These are phyloP conservation scores for Lantana camara DNA, from an alignment of 257 asterid species.

Conservation along the genomic window DNA sequence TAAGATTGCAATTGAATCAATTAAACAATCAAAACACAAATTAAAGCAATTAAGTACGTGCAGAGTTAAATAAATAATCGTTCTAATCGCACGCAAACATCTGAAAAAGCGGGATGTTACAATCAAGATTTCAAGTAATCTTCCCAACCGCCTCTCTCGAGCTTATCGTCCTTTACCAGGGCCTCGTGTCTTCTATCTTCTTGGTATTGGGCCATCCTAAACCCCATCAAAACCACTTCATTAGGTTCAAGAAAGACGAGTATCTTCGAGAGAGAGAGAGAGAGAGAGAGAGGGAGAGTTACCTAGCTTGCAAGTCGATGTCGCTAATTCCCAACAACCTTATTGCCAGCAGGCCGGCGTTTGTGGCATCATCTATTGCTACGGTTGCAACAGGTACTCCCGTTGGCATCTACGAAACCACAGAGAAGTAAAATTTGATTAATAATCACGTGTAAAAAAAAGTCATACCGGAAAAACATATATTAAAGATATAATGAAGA, in stretches of 20 bases:
- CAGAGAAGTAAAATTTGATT: not conserved
- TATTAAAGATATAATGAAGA: too few species aligned
- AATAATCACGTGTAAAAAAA: too few species aligned
- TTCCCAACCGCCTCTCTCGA: constrained; percentile 79
- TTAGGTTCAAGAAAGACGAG: constrained; percentile 9
- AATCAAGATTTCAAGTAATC: constrained; percentile 63
- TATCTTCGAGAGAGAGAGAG: too few species aligned
- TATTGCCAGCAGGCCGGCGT: constrained; percentile 92
- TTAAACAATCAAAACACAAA: too few species aligned
- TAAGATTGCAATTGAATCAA: too few species aligned
- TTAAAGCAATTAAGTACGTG: too few species aligned
- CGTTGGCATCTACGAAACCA: constrained; percentile 78
- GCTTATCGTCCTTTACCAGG: constrained; percentile 69
- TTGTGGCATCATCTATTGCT: constrained; percentile 89
- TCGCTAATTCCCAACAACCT: constrained; percentile 82
- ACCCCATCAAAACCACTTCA: constrained; percentile 13
- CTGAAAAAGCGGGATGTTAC: too few species aligned
- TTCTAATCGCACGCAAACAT: too few species aligned
- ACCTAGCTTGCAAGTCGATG: constrained; percentile 76
- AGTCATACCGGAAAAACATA: too few species aligned
- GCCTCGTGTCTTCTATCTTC: constrained; percentile 89
- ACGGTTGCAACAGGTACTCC: constrained; percentile 98
- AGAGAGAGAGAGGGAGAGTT: constrained; percentile 17
- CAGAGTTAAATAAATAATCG: too few species aligned
- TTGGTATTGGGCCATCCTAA: constrained; percentile 82